Conservation (phyloP, 805 yeast species). For the Candida tammaniensis region DNA sequence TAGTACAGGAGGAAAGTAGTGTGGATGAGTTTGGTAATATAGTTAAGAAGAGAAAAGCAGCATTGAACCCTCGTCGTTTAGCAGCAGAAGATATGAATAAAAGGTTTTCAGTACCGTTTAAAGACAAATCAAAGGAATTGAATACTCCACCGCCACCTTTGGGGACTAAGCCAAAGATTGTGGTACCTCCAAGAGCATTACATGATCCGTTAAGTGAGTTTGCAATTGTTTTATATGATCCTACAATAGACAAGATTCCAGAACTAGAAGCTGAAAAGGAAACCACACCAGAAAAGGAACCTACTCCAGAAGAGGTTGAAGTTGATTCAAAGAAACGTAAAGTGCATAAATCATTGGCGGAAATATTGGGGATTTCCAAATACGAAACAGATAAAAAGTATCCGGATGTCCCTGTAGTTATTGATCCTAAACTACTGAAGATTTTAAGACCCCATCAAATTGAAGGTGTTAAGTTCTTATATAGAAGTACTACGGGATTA, state of each 20-base stretch:
- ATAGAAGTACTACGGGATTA: conserved; percentile 86
- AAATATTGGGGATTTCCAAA: conserved; percentile 69
- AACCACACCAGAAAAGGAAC: conserved; percentile 12
- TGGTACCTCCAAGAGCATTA: conserved; percentile 83
- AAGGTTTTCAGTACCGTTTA: conserved; percentile 62
- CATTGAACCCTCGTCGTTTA: conserved; percentile 56
- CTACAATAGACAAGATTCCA: conserved; percentile 71
- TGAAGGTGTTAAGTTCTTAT: conserved; percentile 89
- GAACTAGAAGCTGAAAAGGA: conserved; percentile 17
- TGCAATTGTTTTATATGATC: conserved; percentile 93
- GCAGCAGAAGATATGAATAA: conserved; percentile 32
- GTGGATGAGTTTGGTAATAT: conserved; percentile 32
- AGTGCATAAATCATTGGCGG: conserved; percentile 68
- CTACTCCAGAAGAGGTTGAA: conserved; percentile 11
- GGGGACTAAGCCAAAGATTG: conserved; percentile 72
- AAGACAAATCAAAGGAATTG: conserved; percentile 29
- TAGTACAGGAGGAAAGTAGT: too few relatives aligned
- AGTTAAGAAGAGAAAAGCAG: conserved; percentile 45
- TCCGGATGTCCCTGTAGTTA: conserved; percentile 92
- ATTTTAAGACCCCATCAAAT: conserved; percentile 94
- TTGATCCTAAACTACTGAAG: conserved; percentile 83
- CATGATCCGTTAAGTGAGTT: conserved; percentile 93
- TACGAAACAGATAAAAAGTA: conserved; percentile 53
- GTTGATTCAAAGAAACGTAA: conserved; percentile 24
- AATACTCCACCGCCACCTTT: conserved; percentile 69